A percentile compares a stretch with the other conserved stretches of the same genome.
Conservation (phyloP, 1,284 basidiomycete species). For the Sphagnurus paluster region DNA sequence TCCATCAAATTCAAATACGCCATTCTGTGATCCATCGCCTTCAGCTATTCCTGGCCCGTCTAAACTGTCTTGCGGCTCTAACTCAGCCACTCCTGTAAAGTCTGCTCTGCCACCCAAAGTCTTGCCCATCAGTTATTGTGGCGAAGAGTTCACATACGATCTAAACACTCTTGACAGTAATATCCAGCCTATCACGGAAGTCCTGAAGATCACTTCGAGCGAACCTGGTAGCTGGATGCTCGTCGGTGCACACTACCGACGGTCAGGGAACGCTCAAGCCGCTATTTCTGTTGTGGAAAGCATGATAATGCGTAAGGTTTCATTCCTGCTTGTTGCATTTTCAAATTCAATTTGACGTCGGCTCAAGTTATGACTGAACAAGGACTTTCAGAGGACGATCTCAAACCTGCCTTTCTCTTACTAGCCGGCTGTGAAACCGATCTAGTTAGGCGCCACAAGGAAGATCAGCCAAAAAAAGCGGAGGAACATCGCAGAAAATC, state of each 20-base stretch:
- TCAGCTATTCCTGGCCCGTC: not conserved
- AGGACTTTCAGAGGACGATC: constrained; percentile 35
- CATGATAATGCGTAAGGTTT: constrained; percentile 48
- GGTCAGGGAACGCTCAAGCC: constrained; percentile 42
- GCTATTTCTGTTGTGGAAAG: constrained; percentile 43
- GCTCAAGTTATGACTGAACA: constrained; percentile 40
- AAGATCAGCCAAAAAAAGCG: constrained; percentile 20
- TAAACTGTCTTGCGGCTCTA: not conserved
- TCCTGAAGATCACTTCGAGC: constrained; percentile 41
- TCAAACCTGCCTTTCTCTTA: constrained; percentile 52
- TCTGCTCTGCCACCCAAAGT: constrained; percentile 17
- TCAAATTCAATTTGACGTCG: constrained; percentile 9
- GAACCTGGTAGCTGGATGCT: constrained; percentile 57
- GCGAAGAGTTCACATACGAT: constrained; percentile 41
- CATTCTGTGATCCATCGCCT: not conserved
- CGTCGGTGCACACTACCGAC: constrained; percentile 51
- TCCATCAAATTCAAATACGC: not conserved
- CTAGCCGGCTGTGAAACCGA: constrained; percentile 55
- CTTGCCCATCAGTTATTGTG: constrained; percentile 35
- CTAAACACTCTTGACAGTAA: constrained; percentile 43
- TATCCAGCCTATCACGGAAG: constrained; percentile 42
- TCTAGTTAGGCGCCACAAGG: constrained; percentile 34
- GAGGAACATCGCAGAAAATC: constrained; percentile 39
- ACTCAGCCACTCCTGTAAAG: not conserved
- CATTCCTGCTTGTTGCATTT: not conserved